These are phyloP conservation scores for Clitopilus passeckerianus DNA, from an alignment of 768 basidiomycete genomes.

Conservation along the genomic window DNA sequence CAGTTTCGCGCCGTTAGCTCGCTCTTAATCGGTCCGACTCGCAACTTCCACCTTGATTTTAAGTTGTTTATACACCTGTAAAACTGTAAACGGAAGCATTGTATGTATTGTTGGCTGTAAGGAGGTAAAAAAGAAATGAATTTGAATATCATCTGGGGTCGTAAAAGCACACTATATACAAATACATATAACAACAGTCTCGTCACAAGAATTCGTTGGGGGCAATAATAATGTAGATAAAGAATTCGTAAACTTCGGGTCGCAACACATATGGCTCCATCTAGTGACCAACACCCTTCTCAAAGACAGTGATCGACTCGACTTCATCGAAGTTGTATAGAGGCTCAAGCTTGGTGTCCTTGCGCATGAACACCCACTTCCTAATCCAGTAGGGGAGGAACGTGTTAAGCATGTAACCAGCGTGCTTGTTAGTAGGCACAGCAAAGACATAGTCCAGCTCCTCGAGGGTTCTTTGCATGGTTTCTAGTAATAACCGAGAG, in stretches of 20 bases:
- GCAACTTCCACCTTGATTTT: neutral
- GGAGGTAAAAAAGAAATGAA: too few species aligned
- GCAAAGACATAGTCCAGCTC: slow-evolving; percentile 49
- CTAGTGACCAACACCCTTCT: slow-evolving; percentile 34
- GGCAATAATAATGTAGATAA: too few species aligned
- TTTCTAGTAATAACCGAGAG: slow-evolving; percentile 24
- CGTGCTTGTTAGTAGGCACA: slow-evolving; percentile 41
- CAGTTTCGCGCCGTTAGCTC: neutral
- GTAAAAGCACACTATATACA: too few species aligned
- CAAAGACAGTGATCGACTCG: slow-evolving; percentile 36
- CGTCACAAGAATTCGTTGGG: too few species aligned
- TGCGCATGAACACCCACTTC: slow-evolving; percentile 37
- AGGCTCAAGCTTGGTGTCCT: slow-evolving; percentile 31
- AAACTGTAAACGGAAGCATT: too few species aligned
- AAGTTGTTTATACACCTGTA: too few species aligned
- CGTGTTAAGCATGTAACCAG: slow-evolving; percentile 34
- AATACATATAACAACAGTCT: too few species aligned
- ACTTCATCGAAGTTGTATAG: slow-evolving; percentile 52
- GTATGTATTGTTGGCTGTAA: too few species aligned
- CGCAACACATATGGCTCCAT: neutral
- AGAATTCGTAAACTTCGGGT: too few species aligned
- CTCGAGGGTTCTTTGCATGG: slow-evolving; percentile 48
- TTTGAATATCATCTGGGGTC: too few species aligned
- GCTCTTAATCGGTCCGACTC: neutral
- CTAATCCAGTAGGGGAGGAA: slow-evolving; percentile 48